These are phyloP conservation scores for Tylopilus sp. DNA, from an alignment of 768 basidiomycete species.

Conservation along the genomic window DNA sequence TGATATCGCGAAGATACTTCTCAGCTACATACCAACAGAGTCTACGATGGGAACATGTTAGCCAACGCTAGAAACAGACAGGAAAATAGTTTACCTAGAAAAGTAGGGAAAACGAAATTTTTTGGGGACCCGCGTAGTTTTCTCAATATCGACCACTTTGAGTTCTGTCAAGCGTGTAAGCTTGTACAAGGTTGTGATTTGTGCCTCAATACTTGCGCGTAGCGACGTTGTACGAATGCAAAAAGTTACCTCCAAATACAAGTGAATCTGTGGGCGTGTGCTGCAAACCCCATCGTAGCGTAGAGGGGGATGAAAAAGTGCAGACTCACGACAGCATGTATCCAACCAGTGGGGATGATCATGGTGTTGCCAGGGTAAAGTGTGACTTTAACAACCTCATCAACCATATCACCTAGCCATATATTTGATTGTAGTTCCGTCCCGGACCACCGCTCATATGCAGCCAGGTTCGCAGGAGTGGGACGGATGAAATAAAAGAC, in stretches of 20 bases:
- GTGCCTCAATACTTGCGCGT: conserved; percentile 58
- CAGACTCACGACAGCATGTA: conserved; percentile 85
- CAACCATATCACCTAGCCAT: conserved; percentile 92
- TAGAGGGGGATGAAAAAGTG: background rate
- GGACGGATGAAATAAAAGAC: conserved; percentile 95
- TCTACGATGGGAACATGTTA: conserved; percentile 37
- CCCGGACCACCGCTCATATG: conserved; percentile 93
- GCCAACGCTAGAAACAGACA: conserved; percentile 7
- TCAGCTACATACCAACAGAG: conserved; percentile 91
- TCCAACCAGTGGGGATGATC: conserved; percentile 97
- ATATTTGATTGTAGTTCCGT: conserved; percentile 82
- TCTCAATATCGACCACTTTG: conserved; percentile 86
- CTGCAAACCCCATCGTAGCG: conserved; percentile 36
- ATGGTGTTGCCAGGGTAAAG: conserved; percentile 78
- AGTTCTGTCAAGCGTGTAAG: conserved; percentile 55
- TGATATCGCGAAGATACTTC: conserved; percentile 71
- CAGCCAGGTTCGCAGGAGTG: conserved; percentile 77
- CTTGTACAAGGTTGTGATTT: conserved; percentile 1
- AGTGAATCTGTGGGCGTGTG: conserved; percentile 90
- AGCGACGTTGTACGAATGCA: conserved; percentile 87
- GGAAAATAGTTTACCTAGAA: conserved; percentile 48
- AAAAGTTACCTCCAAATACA: conserved; percentile 96
- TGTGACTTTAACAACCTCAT: conserved; percentile 85
- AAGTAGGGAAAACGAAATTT: conserved; percentile 88
- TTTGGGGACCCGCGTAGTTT: conserved; percentile 87